These are phyloP conservation scores for Podospora sp. DNA, from an alignment of 495 filamentous ascomycete species.

Conservation along the genomic window DNA sequence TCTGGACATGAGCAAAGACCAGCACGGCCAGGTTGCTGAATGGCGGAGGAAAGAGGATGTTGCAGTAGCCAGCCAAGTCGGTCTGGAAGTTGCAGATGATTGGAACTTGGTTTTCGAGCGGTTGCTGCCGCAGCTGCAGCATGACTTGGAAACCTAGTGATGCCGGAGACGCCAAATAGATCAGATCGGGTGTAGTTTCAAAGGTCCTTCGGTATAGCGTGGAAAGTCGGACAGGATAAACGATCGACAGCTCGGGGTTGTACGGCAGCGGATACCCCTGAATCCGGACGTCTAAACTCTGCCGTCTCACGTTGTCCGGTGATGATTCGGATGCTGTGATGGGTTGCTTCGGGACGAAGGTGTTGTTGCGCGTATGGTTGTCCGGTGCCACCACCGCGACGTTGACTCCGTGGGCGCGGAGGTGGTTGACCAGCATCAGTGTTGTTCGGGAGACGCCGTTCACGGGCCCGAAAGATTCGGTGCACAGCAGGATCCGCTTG, in stretches of 20 bases:
- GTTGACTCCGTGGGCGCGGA: constrained; percentile 57
- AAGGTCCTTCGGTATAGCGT: constrained; percentile 56
- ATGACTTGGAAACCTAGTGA: constrained; percentile 67
- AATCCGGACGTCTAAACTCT: constrained; percentile 52
- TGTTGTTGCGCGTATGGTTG: constrained; percentile 43
- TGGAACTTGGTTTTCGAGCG: constrained; percentile 50
- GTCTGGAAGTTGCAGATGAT: constrained; percentile 67
- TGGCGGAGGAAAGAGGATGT: constrained; percentile 61
- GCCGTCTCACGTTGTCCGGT: constrained; percentile 24
- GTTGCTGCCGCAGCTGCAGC: constrained; percentile 57
- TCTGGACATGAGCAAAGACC: constrained; percentile 58
- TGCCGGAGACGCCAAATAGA: constrained; percentile 67
- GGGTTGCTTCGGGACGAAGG: constrained; percentile 34
- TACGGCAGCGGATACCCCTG: constrained; percentile 65
- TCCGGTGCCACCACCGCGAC: constrained; percentile 62
- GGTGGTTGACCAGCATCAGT: constrained; percentile 61
- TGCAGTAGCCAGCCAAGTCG: constrained; percentile 63
- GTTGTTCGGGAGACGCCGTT: constrained; percentile 69
- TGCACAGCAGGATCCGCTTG: constrained; percentile 61
- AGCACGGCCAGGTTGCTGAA: constrained; percentile 57
- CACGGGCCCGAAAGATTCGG: constrained; percentile 66
- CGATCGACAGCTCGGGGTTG: constrained; percentile 64
- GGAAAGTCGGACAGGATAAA: constrained; percentile 62
- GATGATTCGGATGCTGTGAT: neutral
- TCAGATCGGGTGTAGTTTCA: constrained; percentile 51